phyloP scores from a whole-genome alignment of 192 early-diverging fungal species.

The Coemansia erecta region DNA sequence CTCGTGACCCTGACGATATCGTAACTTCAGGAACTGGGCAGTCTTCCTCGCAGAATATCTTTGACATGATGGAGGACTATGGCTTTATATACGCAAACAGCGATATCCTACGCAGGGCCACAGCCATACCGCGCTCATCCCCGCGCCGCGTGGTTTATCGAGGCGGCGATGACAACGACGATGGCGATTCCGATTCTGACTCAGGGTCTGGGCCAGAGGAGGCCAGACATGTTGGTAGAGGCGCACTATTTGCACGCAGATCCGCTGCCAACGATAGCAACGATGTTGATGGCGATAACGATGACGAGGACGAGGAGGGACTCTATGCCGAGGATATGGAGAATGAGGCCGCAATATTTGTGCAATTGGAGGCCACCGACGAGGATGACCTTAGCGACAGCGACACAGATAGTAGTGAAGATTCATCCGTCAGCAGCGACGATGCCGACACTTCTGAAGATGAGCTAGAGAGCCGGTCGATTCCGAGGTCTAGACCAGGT shows the following conservation, averaged over 20 bases:
- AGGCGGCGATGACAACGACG: not conserved
- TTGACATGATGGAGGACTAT: no score
- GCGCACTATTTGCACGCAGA: no score
- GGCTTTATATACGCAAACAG: not conserved
- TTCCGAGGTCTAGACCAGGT: conserved; percentile 3
- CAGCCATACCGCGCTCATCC: no score
- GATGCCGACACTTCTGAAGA: conserved; percentile 9
- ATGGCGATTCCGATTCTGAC: not conserved
- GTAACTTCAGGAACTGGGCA: no score
- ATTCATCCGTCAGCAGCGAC: conserved; percentile 3
- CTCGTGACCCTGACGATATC: no score
- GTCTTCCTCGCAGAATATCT: no score
- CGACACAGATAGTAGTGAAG: conserved; percentile 6
- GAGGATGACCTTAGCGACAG: conserved; percentile 16
- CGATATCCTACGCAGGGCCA: no score
- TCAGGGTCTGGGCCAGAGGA: no score
- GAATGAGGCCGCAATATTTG: not conserved
- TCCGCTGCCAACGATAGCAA: not conserved
- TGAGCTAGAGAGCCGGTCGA: not conserved
- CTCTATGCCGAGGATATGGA: conserved; percentile 1
- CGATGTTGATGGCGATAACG: not conserved
- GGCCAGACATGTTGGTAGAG: no score
- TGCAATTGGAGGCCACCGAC: not conserved
- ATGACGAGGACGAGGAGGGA: conserved; percentile 11
- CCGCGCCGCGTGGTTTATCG: not conserved